These are phyloP conservation scores for Boletus nobilissimus DNA, from an alignment of 1,284 basidiomycete species.

Conservation along the genomic window DNA sequence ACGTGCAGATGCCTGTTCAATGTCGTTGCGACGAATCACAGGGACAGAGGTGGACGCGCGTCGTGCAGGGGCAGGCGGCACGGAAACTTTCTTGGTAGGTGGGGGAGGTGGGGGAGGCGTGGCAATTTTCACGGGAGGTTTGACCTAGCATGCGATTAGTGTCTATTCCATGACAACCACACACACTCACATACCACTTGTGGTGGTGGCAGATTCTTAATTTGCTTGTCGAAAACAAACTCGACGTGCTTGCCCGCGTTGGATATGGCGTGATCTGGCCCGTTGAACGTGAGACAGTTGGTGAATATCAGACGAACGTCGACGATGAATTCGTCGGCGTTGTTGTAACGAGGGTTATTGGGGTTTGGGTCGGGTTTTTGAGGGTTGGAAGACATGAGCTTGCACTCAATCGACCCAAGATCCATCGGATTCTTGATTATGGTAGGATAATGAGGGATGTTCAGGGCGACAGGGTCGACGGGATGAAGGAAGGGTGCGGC, in stretches of 20 bases:
- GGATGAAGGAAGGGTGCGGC: conserved; percentile 85
- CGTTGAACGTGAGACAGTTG: conserved; percentile 94
- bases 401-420: conserved; percentile 92
- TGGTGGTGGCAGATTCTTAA: conserved; percentile 83
- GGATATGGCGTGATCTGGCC: conserved; percentile 85
- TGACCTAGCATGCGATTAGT: conserved; percentile 51
- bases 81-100: no score
- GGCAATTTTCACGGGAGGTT: conserved; percentile 66
- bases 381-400: conserved; percentile 83
- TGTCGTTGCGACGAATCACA: conserved; percentile 78
- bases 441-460: conserved; percentile 90
- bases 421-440: conserved; percentile 96
- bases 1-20: conserved; percentile 66
- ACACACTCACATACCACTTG: conserved; percentile 69
- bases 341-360: conserved; percentile 77
- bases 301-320: conserved; percentile 90
- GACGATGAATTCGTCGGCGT: conserved; percentile 79
- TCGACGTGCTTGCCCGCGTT: conserved; percentile 85
- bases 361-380: conserved; percentile 76
- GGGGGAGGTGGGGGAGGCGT: conserved; percentile 51
- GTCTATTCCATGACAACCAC: conserved; percentile 28
- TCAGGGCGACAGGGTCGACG: conserved; percentile 90
- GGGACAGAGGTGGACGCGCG: conserved; percentile 83
- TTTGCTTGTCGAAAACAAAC: conserved; percentile 87
- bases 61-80: conserved; percentile 56